Conservation (phyloP, 768 basidiomycete species). For the Lactarius indigo region DNA sequence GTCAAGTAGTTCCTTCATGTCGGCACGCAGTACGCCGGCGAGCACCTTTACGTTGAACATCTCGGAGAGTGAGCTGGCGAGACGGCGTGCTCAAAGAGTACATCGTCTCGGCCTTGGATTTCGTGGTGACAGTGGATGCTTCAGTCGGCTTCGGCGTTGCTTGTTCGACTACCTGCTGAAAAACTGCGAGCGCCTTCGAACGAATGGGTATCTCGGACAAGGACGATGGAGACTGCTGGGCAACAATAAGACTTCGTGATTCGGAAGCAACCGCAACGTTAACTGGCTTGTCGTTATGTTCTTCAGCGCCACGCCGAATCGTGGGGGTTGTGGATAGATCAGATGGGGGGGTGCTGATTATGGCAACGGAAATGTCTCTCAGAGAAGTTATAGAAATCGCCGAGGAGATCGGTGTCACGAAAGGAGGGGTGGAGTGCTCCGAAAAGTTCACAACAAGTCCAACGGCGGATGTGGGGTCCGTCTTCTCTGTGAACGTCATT, state of each 20-base stretch:
- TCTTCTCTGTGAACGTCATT: constrained; percentile 28
- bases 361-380: constrained; percentile 18
- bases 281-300: constrained; percentile 5
- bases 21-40: constrained; percentile 42
- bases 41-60: constrained; percentile 43
- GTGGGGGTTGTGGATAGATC: constrained; percentile 20
- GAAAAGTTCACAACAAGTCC: constrained; percentile 23
- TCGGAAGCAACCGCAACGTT: not conserved
- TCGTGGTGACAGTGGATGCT: constrained; percentile 5
- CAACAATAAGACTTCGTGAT: constrained; percentile 12
- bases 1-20: constrained; percentile 54
- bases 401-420: constrained; percentile 18
- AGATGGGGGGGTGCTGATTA: constrained; percentile 12
- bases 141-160: not conserved
- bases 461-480: constrained; percentile 1
- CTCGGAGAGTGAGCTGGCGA: constrained; percentile 49
- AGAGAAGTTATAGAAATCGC: constrained; percentile 19
- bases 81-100: constrained; percentile 39
- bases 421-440: constrained; percentile 2
- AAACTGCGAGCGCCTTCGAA: constrained; percentile 24
- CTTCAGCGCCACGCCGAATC: not conserved
- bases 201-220: constrained; percentile 16
- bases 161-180: constrained; percentile 7
- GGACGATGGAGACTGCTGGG: constrained; percentile 18
- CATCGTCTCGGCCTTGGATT: constrained; percentile 19